Percentiles rank a stretch among this genome's conserved stretches.
Conservation (phyloP, 2,329 filamentous ascomycete species). For the Cordyceps pruinosa region DNA sequence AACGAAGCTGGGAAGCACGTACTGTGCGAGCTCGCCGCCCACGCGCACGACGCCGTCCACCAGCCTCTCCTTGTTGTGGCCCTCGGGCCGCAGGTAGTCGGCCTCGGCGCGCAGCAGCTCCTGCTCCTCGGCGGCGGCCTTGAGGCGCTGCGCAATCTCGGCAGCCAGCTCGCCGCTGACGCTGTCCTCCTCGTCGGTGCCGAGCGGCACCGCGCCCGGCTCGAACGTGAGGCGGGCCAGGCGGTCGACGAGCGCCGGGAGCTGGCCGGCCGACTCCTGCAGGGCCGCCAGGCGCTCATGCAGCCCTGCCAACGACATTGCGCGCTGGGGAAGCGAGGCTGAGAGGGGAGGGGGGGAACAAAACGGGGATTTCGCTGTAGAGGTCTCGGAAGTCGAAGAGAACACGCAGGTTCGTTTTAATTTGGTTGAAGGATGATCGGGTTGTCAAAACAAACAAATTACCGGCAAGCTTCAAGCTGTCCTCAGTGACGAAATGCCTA, state of each 20-base stretch:
- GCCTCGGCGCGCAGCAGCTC: slow-evolving; percentile 75
- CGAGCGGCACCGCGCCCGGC: slow-evolving; percentile 49
- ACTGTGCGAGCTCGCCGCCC: slow-evolving; percentile 65
- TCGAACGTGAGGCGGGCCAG: slow-evolving; percentile 52
- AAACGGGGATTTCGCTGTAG: background rate
- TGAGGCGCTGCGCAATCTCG: slow-evolving; percentile 73
- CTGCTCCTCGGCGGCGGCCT: slow-evolving; percentile 75
- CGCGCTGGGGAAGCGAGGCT: background rate
- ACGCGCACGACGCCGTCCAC: slow-evolving; percentile 60
- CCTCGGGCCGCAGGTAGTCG: slow-evolving; percentile 53
- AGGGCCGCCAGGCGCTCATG: slow-evolving; percentile 52
- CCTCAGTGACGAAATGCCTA: slow-evolving; percentile 7
- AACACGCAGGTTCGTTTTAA: background rate
- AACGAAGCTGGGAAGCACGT: slow-evolving; percentile 22
- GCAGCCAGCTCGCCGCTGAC: slow-evolving; percentile 64
- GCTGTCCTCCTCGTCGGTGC: slow-evolving; percentile 41
- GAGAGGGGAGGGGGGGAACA: background rate
- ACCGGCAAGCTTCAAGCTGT: slow-evolving; percentile 9
- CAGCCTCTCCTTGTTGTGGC: slow-evolving; percentile 57
- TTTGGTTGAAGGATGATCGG: background rate
- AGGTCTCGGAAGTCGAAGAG: no score
- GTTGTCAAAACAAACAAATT: no score
- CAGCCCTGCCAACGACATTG: slow-evolving; percentile 53
- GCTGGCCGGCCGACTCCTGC: slow-evolving; percentile 55
- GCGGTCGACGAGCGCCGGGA: slow-evolving; percentile 52